Evolutionary conservation across 495 filamentous ascomycete genomes (phyloP), one percentile per base, ranked within the genome.

Genomic region (Penicillium maclennaniae): DNA sequence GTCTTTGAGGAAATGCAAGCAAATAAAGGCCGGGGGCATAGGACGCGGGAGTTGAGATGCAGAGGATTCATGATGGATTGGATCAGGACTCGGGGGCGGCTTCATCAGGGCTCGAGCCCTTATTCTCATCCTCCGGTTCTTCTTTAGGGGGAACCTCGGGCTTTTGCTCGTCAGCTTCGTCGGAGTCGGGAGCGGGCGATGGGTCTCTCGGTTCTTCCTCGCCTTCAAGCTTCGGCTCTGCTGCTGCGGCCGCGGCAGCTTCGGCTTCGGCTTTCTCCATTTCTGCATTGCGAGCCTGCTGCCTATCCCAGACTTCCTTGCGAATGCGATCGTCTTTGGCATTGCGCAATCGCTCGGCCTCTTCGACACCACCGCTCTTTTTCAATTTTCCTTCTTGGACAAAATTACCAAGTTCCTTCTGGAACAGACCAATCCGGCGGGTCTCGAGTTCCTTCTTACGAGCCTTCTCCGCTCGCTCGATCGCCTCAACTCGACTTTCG

Each of bases 351-450:
- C 95, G 75, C 72, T 98, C 95, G 7, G 89, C 84, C 72, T 98
- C 93, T 71, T 97, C 95, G 9, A 95, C 83, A 2, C 93, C 93
- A 26, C 93, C 93, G 44, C 85, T 88, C 80, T 96, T 97, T 83
- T 96, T 97, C 56, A 98, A 67, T 66, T 86, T 91, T 15, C 89
- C 89, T 65, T 97, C 92, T 59, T 90, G 83, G 2, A 98, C 93
- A 66, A 98, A 98, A 20, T 68, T 75, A 1, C 86, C 87, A 3
- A 98, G 76, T 63, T 98, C 93, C 66, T 92, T 91, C 71, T 85
- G 88, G 65, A 98, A 89, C 20, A 89, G 86, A 48, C 88, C 90
- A 14, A 83, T 85, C 9, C 74, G 75, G 7, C 92, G 80, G 47
- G 71, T 83, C 70, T 92, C 91, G 0, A 98, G 77, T 63, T 97